phyloP scores from a whole-genome alignment of 1,139 yeast species.

The Yamadazyma sp. region DNA sequence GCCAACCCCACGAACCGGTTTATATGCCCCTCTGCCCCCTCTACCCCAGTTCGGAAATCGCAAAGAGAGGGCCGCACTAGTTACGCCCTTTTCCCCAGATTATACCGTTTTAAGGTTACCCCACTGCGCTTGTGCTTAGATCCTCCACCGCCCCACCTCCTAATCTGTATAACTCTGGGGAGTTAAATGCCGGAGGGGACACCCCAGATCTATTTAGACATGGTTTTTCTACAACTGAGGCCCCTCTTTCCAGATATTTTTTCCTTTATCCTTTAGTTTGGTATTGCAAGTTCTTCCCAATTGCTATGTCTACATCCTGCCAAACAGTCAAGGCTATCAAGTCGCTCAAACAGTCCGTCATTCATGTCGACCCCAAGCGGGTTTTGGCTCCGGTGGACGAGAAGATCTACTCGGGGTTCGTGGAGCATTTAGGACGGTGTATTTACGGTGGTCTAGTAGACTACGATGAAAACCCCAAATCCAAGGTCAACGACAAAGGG shows the following conservation, averaged over 20 bases:
- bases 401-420: slow-evolving; percentile 29
- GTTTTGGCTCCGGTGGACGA: slow-evolving; percentile 20
- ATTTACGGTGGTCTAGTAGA: slow-evolving; percentile 35
- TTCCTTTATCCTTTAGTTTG: no score
- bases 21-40: no score
- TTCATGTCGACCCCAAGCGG: slow-evolving; percentile 14
- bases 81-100: no score
- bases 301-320: slow-evolving; percentile 12
- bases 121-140: background rate
- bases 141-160: no score
- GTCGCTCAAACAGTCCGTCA: slow-evolving; percentile 10
- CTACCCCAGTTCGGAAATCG: no score
- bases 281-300: background rate
- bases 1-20: no score
- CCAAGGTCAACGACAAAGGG: slow-evolving; percentile 22
- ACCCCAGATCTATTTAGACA: no score
- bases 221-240: no score
- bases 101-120: no score
- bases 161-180: background rate
- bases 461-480: slow-evolving; percentile 17
- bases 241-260: no score
- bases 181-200: background rate
- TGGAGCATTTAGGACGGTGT: slow-evolving; percentile 34
- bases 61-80: no score
- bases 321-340: slow-evolving; percentile 13